These are phyloP conservation scores for Aspergillus arachidicola DNA, from an alignment of 2,329 filamentous ascomycete species.

Conservation along the genomic window DNA sequence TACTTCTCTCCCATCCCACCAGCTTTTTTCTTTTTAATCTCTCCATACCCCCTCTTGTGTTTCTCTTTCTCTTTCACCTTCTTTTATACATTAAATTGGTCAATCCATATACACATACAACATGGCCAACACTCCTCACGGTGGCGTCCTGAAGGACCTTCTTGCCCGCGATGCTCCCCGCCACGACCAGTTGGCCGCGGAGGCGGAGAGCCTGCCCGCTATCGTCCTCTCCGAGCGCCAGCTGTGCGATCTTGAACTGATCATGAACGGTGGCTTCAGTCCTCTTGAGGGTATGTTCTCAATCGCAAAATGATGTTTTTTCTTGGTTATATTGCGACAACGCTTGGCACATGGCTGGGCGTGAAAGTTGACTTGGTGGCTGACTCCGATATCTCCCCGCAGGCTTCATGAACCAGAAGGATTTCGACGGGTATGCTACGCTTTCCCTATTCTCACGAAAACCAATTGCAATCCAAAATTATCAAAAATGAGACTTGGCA, in stretches of 20 bases:
- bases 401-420: slow-evolving; percentile 97
- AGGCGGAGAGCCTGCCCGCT: slow-evolving; percentile 85
- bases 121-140: slow-evolving; percentile 68
- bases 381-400: slow-evolving; percentile 22
- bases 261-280: slow-evolving; percentile 97
- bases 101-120: slow-evolving; percentile 20
- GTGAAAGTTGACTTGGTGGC: slow-evolving; percentile 6
- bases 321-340: slow-evolving; percentile 10
- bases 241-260: slow-evolving; percentile 95
- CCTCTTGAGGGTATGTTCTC: slow-evolving; percentile 81
- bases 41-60: background rate
- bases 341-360: slow-evolving; percentile 8
- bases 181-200: slow-evolving; percentile 74
- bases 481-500: background rate
- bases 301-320: background rate
- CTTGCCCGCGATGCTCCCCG: slow-evolving; percentile 87
- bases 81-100: slow-evolving; percentile 5
- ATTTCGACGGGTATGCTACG: slow-evolving; percentile 82
- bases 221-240: slow-evolving; percentile 88
- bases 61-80: slow-evolving; percentile 10
- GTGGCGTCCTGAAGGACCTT: slow-evolving; percentile 96
- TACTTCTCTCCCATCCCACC: slow-evolving; percentile 3
- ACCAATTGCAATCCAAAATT: background rate
- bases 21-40: slow-evolving; percentile 3
- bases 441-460: background rate